Evolutionary conservation across 345 rosid species (phyloP).

Genomic region (Melastoma malabathricum): DNA sequence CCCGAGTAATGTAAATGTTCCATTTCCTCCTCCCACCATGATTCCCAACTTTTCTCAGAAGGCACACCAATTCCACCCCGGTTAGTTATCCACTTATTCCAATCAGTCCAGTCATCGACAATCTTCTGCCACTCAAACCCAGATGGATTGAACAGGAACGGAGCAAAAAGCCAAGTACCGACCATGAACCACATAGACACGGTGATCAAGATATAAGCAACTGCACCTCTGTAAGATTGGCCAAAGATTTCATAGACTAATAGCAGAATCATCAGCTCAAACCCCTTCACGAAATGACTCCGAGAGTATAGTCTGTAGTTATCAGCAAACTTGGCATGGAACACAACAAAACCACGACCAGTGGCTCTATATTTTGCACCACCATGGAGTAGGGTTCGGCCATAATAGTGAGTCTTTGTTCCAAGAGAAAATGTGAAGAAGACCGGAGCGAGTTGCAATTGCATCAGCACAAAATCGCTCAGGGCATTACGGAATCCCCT

Average conservation of each 20-base stretch:
- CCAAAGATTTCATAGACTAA: conserved; percentile 81
- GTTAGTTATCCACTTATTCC: conserved; percentile 97
- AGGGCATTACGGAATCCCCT: conserved; percentile 92
- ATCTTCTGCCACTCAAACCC: conserved; percentile 99
- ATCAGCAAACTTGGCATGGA: conserved; percentile 98
- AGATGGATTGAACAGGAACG: conserved; percentile 95
- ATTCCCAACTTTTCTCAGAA: conserved; percentile 98
- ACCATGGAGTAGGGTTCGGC: conserved; percentile 94
- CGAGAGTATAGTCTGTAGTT: conserved; percentile 95
- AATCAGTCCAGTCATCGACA: conserved; percentile 99
- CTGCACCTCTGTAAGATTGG: conserved; percentile 64
- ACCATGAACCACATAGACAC: conserved; percentile 99
- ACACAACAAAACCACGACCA: conserved; percentile 97
- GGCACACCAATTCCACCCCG: conserved; percentile 96
- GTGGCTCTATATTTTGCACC: conserved; percentile 95
- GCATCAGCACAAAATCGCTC: conserved; percentile 93
- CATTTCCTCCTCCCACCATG: conserved; percentile 99
- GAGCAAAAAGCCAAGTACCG: conserved; percentile 98
- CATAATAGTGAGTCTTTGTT: conserved; percentile 93
- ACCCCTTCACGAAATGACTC: conserved; percentile 96
- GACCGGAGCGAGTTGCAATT: conserved; percentile 88
- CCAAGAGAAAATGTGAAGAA: conserved; percentile 98
- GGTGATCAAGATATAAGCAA: conserved; percentile 83
- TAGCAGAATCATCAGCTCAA: conserved; percentile 92
- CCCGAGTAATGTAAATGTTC: conserved; percentile 89